Evolutionary conservation across 2,329 filamentous ascomycete species (phyloP), one percentile per base, ranked within the genome.

Genomic region (Annulohypoxylon truncatum): DNA sequence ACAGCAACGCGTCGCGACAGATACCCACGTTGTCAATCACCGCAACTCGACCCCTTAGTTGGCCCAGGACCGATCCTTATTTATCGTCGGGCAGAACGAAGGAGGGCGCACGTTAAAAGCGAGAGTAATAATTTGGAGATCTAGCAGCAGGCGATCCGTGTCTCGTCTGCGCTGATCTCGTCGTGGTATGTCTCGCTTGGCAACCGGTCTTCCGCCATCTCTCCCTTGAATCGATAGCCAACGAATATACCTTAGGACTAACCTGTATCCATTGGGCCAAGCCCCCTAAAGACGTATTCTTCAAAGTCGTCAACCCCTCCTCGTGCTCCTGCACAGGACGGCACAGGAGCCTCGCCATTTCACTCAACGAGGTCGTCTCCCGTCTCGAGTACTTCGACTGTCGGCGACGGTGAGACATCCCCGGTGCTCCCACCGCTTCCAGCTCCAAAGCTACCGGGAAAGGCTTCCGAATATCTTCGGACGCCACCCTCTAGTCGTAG

Each of bases 121-220:
- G 50, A 72, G 61, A 58, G 47, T 67, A 58, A 61, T 61, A 61
- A 40, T 67, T 64, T 70, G 66, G 84, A 87, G 85, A 82, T 78
- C 83, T 84, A 85, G 86, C 80, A 81, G 84, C 85, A 86, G 87
- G 83, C 86, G 86, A 87, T 78, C 76, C 73, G 67, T 76, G 71
- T 73, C 76, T 87, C 85, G 87, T 89, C 86, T 89, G 86, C 83
- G 79, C 85, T 88, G 86, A 84, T 88, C 86, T 86, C 84, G 65
- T 71, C 61, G 63, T 61, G 69, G 69, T 71, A 71, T 62, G 69
- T 66, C 64, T 54, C 35, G 55, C 22, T 46, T 60, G 31, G 55
- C 42, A 44, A 52, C 50, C 53, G 20, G 35, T 55, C 40, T 12
- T 58, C 35, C 33, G 20, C 38, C 61, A 42, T 42, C 61, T 61